These are phyloP conservation scores for Candida vaughaniae DNA, from an alignment of 805 yeast genomes.

Conservation along the genomic window DNA sequence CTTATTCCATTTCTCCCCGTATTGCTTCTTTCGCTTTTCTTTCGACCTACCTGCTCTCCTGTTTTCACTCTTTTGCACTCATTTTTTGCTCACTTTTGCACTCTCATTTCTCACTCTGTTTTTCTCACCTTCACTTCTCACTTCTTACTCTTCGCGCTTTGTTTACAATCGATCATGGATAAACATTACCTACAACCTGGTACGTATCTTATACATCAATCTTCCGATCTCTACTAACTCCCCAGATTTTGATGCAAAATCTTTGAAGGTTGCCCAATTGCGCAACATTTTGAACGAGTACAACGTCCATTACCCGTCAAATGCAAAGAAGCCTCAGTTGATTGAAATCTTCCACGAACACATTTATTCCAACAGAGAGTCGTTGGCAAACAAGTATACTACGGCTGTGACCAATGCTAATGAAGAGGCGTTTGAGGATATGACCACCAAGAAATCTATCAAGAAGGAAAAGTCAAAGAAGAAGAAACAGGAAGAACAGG, in stretches of 20 bases:
- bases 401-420: conserved; percentile 5
- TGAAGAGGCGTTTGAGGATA: conserved; percentile 7
- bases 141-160: too few species aligned
- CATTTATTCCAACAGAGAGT: conserved; percentile 48
- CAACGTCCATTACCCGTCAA: conserved; percentile 57
- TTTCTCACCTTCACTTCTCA: too few species aligned
- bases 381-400: conserved; percentile 33
- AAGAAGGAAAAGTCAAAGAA: not conserved
- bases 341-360: conserved; percentile 57
- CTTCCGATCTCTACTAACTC: not conserved
- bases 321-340: conserved; percentile 68
- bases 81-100: too few species aligned
- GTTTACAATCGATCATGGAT: too few species aligned
- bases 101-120: too few species aligned
- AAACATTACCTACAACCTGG: conserved; percentile 3
- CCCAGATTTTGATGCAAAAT: conserved; percentile 65
- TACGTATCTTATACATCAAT: not conserved
- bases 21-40: too few species aligned
- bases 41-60: too few species aligned
- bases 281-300: conserved; percentile 64
- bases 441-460: not conserved
- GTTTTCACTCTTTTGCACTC: too few species aligned
- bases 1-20: too few species aligned
- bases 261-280: conserved; percentile 66
- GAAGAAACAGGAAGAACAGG: not conserved